Evolutionary conservation across 176 grass and related monocot genomes (phyloP).

Genomic region (Dactylis glomerata): DNA sequence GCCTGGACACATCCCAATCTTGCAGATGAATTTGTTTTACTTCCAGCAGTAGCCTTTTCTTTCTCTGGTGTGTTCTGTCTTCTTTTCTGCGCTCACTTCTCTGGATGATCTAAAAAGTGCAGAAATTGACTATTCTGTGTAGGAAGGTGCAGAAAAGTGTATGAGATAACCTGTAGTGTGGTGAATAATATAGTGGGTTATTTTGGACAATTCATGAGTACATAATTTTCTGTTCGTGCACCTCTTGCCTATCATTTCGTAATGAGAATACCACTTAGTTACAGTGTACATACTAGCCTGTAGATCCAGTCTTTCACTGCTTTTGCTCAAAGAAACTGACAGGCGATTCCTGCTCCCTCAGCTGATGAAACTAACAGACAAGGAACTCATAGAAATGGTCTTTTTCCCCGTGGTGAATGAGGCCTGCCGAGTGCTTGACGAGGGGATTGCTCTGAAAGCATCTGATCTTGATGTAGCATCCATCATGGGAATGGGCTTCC

Average conservation of each 20-base stretch:
- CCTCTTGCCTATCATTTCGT: not conserved
- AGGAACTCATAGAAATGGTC: slow-evolving; percentile 73
- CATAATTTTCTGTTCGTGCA: not conserved
- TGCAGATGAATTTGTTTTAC: not conserved
- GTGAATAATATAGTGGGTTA: not conserved
- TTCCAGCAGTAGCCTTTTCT: not conserved
- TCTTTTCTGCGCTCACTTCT: not conserved
- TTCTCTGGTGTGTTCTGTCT: not conserved
- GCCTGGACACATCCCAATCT: not conserved
- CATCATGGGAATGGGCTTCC: slow-evolving; percentile 87
- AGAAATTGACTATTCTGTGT: not conserved
- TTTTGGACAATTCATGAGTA: not conserved
- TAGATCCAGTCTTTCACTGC: not conserved
- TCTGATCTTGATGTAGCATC: slow-evolving; percentile 87
- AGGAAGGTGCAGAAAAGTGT: not conserved
- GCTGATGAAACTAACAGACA: slow-evolving; percentile 66
- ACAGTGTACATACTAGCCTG: not conserved
- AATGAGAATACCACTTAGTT: not conserved
- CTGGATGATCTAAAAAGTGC: not conserved
- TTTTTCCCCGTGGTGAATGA: slow-evolving; percentile 90
- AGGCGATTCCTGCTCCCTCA: slow-evolving; percentile 26
- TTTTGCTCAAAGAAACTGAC: slow-evolving; percentile 8
- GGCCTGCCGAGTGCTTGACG: slow-evolving; percentile 76
- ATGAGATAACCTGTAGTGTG: not conserved
- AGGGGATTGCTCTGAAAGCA: slow-evolving; percentile 76